Evolutionary conservation across 148 eudicot species (phyloP).

Genomic region (Vaccinium vitisidaea): DNA sequence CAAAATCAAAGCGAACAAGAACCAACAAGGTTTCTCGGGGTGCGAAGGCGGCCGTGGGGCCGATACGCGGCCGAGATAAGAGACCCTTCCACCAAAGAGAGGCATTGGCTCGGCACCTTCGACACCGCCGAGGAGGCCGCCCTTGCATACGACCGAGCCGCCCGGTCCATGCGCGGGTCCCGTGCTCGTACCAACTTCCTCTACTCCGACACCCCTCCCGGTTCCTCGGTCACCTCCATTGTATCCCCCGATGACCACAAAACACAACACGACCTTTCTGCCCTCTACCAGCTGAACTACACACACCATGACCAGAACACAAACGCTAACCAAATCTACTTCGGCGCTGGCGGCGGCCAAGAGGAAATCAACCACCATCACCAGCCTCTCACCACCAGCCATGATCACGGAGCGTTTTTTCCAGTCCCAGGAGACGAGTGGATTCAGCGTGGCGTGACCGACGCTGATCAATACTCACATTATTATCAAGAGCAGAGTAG

Average conservation of each 20-base stretch:
- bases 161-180: constrained; percentile 38
- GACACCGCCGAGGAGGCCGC: constrained; percentile 49
- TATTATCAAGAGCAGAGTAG: not conserved
- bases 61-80: constrained; percentile 42
- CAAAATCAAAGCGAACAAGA: not conserved
- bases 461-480: not conserved
- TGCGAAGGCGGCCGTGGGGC: constrained; percentile 41
- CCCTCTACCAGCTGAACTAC: not conserved
- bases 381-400: not conserved
- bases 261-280: constrained; percentile 3
- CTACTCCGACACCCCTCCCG: constrained; percentile 35
- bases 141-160: constrained; percentile 37
- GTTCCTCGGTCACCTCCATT: constrained; percentile 32
- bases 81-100: constrained; percentile 37
- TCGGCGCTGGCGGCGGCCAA: not conserved
- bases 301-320: not conserved
- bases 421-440: constrained; percentile 17
- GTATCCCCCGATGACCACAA: constrained; percentile 26
- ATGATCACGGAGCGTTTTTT: not conserved
- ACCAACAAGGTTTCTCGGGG: constrained; percentile 27
- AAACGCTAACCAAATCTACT: constrained; percentile 8
- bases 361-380: not conserved
- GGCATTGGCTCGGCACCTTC: constrained; percentile 47
- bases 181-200: constrained; percentile 41
- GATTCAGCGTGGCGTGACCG: not conserved